A percentile compares a stretch with the other conserved stretches of the same genome.
Evolutionary conservation across 768 basidiomycete genomes (phyloP).

Genomic region (Podaxis carcinomalis): DNA sequence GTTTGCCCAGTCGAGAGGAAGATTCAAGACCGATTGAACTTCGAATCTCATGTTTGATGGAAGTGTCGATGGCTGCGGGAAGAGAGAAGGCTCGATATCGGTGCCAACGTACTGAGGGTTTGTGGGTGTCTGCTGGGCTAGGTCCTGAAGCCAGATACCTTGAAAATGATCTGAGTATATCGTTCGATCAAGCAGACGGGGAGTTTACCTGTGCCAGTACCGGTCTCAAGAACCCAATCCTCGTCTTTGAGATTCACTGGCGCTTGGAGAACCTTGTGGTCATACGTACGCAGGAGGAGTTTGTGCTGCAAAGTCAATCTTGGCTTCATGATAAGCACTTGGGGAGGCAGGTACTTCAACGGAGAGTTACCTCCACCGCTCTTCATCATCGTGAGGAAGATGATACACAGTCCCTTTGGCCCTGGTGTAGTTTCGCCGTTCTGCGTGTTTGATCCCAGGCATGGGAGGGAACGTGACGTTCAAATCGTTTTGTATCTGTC

Average conservation of each 20-base stretch:
- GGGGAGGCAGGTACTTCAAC: background rate
- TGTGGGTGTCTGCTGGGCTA: background rate
- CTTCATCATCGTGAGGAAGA: constrained; percentile 6
- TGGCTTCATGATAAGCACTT: background rate
- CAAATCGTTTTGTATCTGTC: background rate
- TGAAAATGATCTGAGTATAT: background rate
- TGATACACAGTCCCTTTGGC: background rate
- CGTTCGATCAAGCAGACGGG: background rate
- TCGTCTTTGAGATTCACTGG: background rate
- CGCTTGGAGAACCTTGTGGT: background rate
- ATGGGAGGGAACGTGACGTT: background rate
- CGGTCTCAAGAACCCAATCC: constrained; percentile 5
- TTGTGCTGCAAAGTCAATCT: constrained; percentile 1
- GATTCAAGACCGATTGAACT: background rate
- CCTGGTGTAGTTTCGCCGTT: background rate
- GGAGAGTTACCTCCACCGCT: constrained; percentile 4
- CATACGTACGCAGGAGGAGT: constrained; percentile 1
- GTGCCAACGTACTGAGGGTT: constrained; percentile 1
- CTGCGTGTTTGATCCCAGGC: background rate
- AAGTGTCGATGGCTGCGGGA: background rate
- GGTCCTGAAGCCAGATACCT: constrained; percentile 7
- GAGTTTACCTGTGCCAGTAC: background rate
- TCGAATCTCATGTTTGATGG: constrained; percentile 7
- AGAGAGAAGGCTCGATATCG: background rate
- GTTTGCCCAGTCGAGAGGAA: constrained; percentile 2